Conservation (phyloP, 140 eudicot genomes). For the Stevia rebaudiana region DNA sequence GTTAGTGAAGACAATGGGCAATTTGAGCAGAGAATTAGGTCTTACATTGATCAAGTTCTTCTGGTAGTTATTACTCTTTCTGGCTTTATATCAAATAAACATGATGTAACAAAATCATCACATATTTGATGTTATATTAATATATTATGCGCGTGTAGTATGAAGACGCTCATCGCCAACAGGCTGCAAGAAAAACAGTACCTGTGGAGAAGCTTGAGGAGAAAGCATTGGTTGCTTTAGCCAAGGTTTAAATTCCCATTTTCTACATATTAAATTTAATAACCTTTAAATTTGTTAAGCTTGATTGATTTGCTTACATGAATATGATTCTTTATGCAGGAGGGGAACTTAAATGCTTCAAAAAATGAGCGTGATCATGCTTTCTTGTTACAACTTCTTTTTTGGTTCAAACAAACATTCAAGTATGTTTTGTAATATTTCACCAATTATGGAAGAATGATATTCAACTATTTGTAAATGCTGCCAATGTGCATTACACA, state of each 20-base stretch:
- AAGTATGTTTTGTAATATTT: conserved; percentile 33
- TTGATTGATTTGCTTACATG: conserved; percentile 14
- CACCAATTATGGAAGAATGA: neutral
- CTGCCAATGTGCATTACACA: neutral
- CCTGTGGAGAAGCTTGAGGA: conserved; percentile 89
- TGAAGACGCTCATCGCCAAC: conserved; percentile 74
- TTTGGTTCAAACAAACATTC: conserved; percentile 96
- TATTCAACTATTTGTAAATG: neutral
- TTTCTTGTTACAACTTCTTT: conserved; percentile 79
- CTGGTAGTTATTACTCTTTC: conserved; percentile 35
- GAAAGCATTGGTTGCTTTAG: conserved; percentile 74
- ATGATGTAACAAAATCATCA: neutral
- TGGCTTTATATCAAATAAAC: neutral
- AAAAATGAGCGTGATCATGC: conserved; percentile 71
- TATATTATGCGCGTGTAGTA: conserved; percentile 59
- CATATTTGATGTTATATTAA: neutral
- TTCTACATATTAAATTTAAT: conserved; percentile 4
- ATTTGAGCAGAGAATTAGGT: conserved; percentile 51
- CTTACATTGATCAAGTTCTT: conserved; percentile 65
- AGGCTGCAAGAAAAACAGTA: conserved; percentile 76
- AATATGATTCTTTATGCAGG: conserved; percentile 40
- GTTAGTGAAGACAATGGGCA: conserved; percentile 43
- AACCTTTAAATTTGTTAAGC: neutral
- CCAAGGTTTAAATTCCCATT: conserved; percentile 53
- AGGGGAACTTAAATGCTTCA: conserved; percentile 69